phyloP scores from a whole-genome alignment of 164 flowering plant species.

The Vitis cinerea region DNA sequence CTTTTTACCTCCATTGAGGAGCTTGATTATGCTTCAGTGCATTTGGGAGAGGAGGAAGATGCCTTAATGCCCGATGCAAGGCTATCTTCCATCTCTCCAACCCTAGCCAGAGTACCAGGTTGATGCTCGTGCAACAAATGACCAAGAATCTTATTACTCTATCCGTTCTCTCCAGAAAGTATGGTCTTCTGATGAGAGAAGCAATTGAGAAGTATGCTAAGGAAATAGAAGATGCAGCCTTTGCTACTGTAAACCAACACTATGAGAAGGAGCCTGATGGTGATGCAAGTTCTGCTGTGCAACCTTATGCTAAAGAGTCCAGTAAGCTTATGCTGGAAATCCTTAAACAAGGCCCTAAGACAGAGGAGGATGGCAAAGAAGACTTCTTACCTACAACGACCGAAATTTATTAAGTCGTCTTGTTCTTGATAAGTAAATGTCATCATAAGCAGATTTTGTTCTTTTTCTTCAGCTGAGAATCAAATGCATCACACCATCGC shows the following conservation, averaged over 20 bases:
- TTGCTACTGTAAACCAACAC: conserved; percentile 31
- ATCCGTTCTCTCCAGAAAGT: conserved; percentile 55
- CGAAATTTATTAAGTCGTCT: no score
- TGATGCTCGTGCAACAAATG: conserved; percentile 55
- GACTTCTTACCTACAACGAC: no score
- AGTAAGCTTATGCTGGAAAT: no score
- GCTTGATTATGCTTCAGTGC: conserved; percentile 11
- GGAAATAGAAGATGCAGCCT: conserved; percentile 32
- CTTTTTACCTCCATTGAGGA: conserved; percentile 13
- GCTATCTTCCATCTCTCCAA: conserved; percentile 14
- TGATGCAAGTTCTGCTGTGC: conserved; percentile 67
- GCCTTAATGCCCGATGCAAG: conserved; percentile 15
- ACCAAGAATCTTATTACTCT: conserved; percentile 51
- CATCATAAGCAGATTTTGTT: no score
- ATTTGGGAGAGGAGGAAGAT: conserved; percentile 14
- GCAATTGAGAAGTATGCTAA: conserved; percentile 61
- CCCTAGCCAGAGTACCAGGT: background rate
- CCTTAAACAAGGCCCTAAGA: no score
- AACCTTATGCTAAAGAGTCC: conserved; percentile 36
- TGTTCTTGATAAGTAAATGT: no score
- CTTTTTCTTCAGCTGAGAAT: no score
- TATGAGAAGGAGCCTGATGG: conserved; percentile 57
- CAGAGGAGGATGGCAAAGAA: no score
- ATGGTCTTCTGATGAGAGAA: conserved; percentile 48
- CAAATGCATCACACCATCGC: no score